A percentile compares a stretch with the other conserved stretches of the same genome.
phyloP scores from a whole-genome alignment of 2,329 filamentous ascomycete species.

The Microdochium paspali region DNA sequence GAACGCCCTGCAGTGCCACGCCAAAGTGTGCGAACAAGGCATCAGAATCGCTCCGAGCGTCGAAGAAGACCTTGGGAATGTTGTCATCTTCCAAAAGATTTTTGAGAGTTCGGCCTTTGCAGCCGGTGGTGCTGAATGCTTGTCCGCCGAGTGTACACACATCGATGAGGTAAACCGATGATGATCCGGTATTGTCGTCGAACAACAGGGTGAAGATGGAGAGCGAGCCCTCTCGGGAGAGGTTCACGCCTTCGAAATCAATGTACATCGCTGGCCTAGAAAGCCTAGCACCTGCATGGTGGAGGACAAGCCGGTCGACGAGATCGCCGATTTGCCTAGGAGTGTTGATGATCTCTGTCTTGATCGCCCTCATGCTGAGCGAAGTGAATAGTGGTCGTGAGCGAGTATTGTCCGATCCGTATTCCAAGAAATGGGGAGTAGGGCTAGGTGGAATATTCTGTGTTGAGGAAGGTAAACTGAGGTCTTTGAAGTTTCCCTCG shows the following conservation, averaged over 20 bases:
- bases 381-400: too few species aligned
- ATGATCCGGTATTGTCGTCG: neutral
- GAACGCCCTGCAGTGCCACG: slow-evolving; percentile 31
- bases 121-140: neutral
- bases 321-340: too few species aligned
- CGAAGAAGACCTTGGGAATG: slow-evolving; percentile 45
- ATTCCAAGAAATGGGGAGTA: too few species aligned
- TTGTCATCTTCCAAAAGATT: slow-evolving; percentile 30
- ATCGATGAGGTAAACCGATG: neutral
- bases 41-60: slow-evolving; percentile 49
- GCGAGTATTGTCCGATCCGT: too few species aligned
- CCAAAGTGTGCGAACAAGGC: slow-evolving; percentile 36
- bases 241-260: neutral
- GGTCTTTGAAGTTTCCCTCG: too few species aligned
- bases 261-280: neutral
- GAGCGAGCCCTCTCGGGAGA: neutral
- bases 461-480: too few species aligned
- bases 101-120: slow-evolving; percentile 16
- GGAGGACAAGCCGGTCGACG: too few species aligned
- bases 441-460: too few species aligned
- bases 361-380: too few species aligned
- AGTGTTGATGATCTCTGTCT: too few species aligned
- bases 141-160: neutral
- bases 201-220: neutral
- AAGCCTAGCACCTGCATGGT: too few species aligned